Percentiles rank a stretch among this genome's conserved stretches.
Conservation (phyloP, 2,329 filamentous ascomycete species). For the Hansfordia pulvinata region DNA sequence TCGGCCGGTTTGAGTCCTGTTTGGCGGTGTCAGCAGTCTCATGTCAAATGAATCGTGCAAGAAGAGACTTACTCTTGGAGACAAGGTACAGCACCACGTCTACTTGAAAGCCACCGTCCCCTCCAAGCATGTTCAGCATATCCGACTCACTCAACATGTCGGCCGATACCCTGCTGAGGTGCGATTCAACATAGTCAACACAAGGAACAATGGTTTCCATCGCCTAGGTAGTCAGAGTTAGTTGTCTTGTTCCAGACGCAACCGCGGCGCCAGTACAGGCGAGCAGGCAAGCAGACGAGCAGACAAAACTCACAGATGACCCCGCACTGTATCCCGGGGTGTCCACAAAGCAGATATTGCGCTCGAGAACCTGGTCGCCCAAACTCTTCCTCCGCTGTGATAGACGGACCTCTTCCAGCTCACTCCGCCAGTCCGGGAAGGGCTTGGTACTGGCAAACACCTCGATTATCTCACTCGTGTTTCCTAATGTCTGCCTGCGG, state of each 20-base stretch:
- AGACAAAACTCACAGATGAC: too few species aligned
- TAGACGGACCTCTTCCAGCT: constrained; percentile 52
- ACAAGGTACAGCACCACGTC: constrained; percentile 80
- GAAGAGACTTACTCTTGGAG: constrained; percentile 45
- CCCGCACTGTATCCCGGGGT: constrained; percentile 51
- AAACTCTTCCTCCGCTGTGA: constrained; percentile 53
- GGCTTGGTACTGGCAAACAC: constrained; percentile 70
- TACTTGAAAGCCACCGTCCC: constrained; percentile 70
- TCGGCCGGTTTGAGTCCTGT: constrained; percentile 48
- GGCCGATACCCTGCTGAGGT: constrained; percentile 48
- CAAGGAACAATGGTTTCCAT: constrained; percentile 46
- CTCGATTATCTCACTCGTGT: constrained; percentile 40
- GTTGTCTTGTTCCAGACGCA: too few species aligned
- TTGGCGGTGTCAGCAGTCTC: constrained; percentile 7
- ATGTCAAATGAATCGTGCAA: neutral
- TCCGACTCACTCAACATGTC: constrained; percentile 59
- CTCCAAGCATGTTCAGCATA: constrained; percentile 63
- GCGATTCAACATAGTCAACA: constrained; percentile 59
- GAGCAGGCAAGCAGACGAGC: too few species aligned
- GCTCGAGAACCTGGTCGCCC: constrained; percentile 67
- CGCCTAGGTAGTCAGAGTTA: constrained; percentile 12
- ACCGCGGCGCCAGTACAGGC: too few species aligned
- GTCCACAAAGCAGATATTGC: constrained; percentile 90
- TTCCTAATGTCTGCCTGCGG: constrained; percentile 4
- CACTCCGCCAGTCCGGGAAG: constrained; percentile 82